Conservation (phyloP, 805 yeast genomes). For the Lachancea lanzarotensis region DNA sequence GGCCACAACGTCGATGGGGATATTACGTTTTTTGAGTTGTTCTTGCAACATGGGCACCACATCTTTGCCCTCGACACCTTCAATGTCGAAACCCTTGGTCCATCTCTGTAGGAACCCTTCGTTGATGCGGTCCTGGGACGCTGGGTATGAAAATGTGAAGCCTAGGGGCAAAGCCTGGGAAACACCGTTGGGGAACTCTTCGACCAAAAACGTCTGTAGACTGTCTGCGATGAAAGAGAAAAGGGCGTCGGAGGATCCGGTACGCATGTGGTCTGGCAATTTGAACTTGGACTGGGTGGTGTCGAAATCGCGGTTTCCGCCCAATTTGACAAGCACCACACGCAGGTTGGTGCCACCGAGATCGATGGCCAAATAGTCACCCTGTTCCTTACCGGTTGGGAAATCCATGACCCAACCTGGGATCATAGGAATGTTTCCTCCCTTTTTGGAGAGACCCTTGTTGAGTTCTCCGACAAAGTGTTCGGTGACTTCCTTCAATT, state of each 20-base stretch:
- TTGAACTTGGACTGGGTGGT: constrained; percentile 81
- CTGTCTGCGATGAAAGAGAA: constrained; percentile 84
- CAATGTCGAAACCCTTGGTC: constrained; percentile 97
- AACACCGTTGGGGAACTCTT: constrained; percentile 64
- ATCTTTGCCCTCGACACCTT: constrained; percentile 87
- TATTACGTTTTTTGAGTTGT: constrained; percentile 54
- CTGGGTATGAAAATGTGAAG: constrained; percentile 92
- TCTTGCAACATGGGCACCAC: constrained; percentile 87
- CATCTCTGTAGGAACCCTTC: constrained; percentile 86
- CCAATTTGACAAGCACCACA: constrained; percentile 78
- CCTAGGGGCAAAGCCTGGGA: constrained; percentile 68
- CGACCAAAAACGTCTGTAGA: constrained; percentile 60
- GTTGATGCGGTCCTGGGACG: constrained; percentile 75
- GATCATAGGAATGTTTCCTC: constrained; percentile 93
- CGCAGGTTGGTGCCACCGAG: constrained; percentile 97
- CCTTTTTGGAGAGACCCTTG: constrained; percentile 67
- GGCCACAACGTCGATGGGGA: constrained; percentile 85
- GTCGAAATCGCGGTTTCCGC: constrained; percentile 80
- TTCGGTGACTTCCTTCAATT: constrained; percentile 57
- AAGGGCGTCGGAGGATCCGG: constrained; percentile 67
- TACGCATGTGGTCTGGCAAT: constrained; percentile 71
- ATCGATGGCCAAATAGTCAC: constrained; percentile 88
- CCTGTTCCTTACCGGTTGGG: constrained; percentile 89
- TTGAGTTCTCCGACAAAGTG: constrained; percentile 76
- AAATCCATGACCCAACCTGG: constrained; percentile 94